Evolutionary conservation across 73 alveolate genomes (phyloP), one percentile per base, ranked within the genome.

Genomic region (Symbiodinium natans): DNA sequence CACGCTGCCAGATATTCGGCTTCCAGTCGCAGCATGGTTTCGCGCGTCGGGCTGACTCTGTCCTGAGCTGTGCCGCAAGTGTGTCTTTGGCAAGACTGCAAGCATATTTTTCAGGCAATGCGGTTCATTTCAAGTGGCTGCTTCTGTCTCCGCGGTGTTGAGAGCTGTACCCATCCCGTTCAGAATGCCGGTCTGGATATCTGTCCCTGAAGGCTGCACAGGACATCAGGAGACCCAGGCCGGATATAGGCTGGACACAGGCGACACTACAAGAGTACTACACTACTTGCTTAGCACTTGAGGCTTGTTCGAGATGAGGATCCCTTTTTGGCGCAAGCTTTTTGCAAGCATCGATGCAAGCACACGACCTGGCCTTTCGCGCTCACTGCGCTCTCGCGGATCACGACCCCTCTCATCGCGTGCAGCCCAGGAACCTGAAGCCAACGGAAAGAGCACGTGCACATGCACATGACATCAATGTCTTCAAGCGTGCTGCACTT

Each of bases 291-390:
- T 46, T 6, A 6, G 59, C 59, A 9, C 13, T 46, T 46, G 21
- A 46, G 59, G 59, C 13, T n/a, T n/a, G n/a, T n/a, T n/a, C n/a
- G n/a, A n/a, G n/a, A n/a, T n/a, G n/a, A n/a, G n/a, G n/a, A n/a
- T n/a, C n/a, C n/a, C n/a, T n/a, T n/a, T n/a, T n/a, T n/a, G n/a
- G n/a, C n/a, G n/a, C n/a, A n/a, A n/a, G n/a, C n/a, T n/a, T n/a
- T n/a, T n/a, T n/a, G n/a, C n/a, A n/a, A n/a, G n/a, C n/a, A n/a
- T n/a, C n/a, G n/a, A n/a, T n/a, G n/a, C n/a, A n/a, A n/a, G n/a
- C n/a, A n/a, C n/a, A n/a, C n/a, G n/a, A n/a, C n/a, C 80, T 25
- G 80, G 80, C 80, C 80, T 63, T 63, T 63, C 80, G 31, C 80
- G 80, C 29, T 63, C 80, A 23, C 33, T 4, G 21, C 40, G 80